Conservation (phyloP, 2,329 filamentous ascomycete species). For the Penicillium palitans region DNA sequence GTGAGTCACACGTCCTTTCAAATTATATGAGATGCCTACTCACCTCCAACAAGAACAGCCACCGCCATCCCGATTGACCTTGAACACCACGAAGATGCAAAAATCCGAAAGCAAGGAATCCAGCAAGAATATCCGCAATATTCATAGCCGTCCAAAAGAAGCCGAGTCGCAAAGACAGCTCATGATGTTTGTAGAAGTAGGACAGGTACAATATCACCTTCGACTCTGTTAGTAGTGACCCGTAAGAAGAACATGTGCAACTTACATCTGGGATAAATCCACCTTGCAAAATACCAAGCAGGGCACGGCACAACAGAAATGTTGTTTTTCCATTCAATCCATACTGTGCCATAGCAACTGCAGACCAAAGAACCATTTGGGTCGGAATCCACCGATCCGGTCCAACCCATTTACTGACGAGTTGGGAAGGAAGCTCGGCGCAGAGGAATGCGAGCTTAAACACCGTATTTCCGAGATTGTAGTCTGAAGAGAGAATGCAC, state of each 20-base stretch:
- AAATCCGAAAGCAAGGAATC: constrained; percentile 46
- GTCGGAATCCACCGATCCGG: constrained; percentile 57
- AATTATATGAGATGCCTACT: constrained; percentile 14
- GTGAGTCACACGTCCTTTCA: constrained; percentile 16
- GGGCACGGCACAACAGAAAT: constrained; percentile 41
- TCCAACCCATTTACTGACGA: constrained; percentile 56
- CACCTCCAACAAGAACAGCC: constrained; percentile 39
- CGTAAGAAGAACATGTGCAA: neutral
- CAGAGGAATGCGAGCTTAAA: constrained; percentile 55
- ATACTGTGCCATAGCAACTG: constrained; percentile 49
- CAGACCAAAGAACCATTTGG: constrained; percentile 54
- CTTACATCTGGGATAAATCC: constrained; percentile 61
- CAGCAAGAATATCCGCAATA: constrained; percentile 48
- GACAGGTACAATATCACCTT: constrained; percentile 55
- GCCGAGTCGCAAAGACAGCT: constrained; percentile 55
- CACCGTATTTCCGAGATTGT: constrained; percentile 54
- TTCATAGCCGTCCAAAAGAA: constrained; percentile 29
- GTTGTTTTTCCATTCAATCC: constrained; percentile 44
- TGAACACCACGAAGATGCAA: constrained; percentile 36
- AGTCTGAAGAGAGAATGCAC: constrained; percentile 53
- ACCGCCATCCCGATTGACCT: constrained; percentile 37
- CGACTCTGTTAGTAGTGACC: neutral
- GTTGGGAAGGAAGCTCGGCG: constrained; percentile 58
- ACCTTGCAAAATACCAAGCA: constrained; percentile 47
- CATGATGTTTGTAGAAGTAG: constrained; percentile 69